phyloP scores from a whole-genome alignment of 1,139 yeast species.

The Hemisphaericaspora lyxosophila region DNA sequence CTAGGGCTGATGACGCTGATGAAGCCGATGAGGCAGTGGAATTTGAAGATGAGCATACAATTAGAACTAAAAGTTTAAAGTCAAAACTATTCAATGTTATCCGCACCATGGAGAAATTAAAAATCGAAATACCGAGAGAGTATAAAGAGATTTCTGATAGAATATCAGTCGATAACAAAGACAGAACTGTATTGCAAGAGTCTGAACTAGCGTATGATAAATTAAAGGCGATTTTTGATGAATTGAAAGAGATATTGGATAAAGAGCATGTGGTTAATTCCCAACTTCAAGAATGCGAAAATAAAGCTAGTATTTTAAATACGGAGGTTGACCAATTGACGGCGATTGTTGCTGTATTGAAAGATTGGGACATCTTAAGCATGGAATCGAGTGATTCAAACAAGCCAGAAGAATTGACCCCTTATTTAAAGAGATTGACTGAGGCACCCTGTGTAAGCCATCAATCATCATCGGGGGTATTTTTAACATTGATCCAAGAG shows the following conservation, averaged over 20 bases:
- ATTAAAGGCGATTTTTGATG: slow-evolving; percentile 16
- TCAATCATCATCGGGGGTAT: neutral
- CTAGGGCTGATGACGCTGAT: slow-evolving; percentile 5
- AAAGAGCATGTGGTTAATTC: slow-evolving; percentile 22
- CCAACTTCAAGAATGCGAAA: slow-evolving; percentile 11
- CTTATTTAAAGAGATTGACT: neutral
- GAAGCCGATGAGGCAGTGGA: slow-evolving; percentile 9
- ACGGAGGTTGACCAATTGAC: neutral
- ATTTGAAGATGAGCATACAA: slow-evolving; percentile 4
- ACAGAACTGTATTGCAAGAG: slow-evolving; percentile 7
- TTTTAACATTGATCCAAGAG: neutral
- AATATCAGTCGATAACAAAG: slow-evolving; percentile 1
- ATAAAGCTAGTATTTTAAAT: neutral
- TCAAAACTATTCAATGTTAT: slow-evolving; percentile 24
- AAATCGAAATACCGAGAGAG: slow-evolving; percentile 27
- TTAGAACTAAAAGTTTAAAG: slow-evolving; percentile 9
- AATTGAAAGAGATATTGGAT: slow-evolving; percentile 18
- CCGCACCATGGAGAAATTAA: slow-evolving; percentile 26
- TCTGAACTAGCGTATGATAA: slow-evolving; percentile 11
- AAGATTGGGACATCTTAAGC: neutral
- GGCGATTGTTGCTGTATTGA: neutral
- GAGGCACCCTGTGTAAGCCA: neutral
- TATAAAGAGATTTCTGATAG: slow-evolving; percentile 27
- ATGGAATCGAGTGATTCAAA: neutral
- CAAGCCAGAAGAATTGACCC: neutral